Percentiles rank a stretch among this genome's conserved stretches.
These are phyloP conservation scores for Myxozyma udenii DNA, from an alignment of 805 yeast species.

Conservation along the genomic window DNA sequence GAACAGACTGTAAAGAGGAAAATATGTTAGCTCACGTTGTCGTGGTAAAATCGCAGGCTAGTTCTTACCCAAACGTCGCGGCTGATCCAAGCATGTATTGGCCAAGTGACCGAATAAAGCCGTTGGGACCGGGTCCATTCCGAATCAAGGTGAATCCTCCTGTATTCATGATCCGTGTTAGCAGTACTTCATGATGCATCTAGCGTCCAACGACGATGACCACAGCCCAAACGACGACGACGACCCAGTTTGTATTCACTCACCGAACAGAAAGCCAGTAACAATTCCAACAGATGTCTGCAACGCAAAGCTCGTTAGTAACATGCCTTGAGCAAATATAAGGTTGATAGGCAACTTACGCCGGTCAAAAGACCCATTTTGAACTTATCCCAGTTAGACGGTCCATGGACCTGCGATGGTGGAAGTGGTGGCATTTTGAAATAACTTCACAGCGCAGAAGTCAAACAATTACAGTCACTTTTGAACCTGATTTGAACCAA, in stretches of 20 bases:
- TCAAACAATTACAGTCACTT: too few relatives aligned
- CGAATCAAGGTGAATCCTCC: constrained; percentile 80
- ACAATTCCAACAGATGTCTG: constrained; percentile 81
- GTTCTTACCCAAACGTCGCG: constrained; percentile 76
- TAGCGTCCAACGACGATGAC: too few relatives aligned
- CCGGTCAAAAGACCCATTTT: constrained; percentile 99
- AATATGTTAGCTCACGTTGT: neutral
- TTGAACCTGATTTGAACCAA: neutral
- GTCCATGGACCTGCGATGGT: constrained; percentile 40
- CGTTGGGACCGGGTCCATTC: constrained; percentile 97
- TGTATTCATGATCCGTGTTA: neutral
- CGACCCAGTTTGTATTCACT: too few relatives aligned
- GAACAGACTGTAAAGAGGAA: constrained; percentile 48
- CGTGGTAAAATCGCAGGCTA: neutral
- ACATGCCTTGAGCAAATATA: too few relatives aligned
- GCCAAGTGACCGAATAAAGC: constrained; percentile 93
- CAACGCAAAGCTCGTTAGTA: neutral
- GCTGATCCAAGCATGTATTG: constrained; percentile 96
- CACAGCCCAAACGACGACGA: too few relatives aligned
- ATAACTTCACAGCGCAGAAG: neutral
- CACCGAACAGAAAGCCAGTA: constrained; percentile 88
- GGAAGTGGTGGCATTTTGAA: constrained; percentile 35
- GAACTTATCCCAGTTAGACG: constrained; percentile 90
- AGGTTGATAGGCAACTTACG: too few relatives aligned
- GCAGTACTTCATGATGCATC: neutral